These are phyloP conservation scores for Dendryphion nanum DNA, from an alignment of 2,329 filamentous ascomycete genomes.

Conservation along the genomic window DNA sequence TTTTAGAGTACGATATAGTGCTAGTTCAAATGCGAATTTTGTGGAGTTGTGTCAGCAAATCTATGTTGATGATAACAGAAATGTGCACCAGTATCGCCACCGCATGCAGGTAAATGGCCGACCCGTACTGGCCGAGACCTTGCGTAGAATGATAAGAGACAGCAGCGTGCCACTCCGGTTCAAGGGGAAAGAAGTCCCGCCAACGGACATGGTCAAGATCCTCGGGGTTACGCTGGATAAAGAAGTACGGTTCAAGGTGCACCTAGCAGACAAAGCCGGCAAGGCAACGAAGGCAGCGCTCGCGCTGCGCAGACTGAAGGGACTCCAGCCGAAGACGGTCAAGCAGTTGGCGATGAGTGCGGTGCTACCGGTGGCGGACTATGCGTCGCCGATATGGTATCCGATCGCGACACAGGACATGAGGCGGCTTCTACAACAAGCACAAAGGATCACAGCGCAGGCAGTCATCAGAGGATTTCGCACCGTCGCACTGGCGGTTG, in stretches of 20 bases:
- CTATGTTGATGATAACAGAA: too few species aligned
- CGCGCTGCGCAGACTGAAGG: slow-evolving; percentile 2
- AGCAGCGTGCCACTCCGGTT: too few species aligned
- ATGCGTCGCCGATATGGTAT: slow-evolving; percentile 4
- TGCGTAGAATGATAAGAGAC: too few species aligned
- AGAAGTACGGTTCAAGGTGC: slow-evolving; percentile 11
- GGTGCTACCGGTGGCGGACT: slow-evolving; percentile 6
- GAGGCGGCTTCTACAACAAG: slow-evolving; percentile 1
- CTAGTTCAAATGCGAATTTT: too few species aligned
- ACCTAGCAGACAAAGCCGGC: slow-evolving; percentile 11
- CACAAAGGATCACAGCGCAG: slow-evolving; percentile 4
- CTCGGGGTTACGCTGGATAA: slow-evolving; percentile 14
- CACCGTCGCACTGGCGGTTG: slow-evolving; percentile 4
- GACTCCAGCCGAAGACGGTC: slow-evolving; percentile 4
- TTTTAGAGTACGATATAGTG: too few species aligned
- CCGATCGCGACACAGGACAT: slow-evolving; percentile 6
- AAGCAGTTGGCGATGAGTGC: too few species aligned
- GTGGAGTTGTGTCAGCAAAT: too few species aligned
- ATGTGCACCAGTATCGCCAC: too few species aligned
- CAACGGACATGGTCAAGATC: slow-evolving; percentile 12
- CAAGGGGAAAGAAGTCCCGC: slow-evolving; percentile 11
- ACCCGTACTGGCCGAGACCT: slow-evolving; percentile 1
- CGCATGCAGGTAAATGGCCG: slow-evolving; percentile 1
- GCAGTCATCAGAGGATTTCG: slow-evolving; percentile 3
- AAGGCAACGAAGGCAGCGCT: slow-evolving; percentile 9